Conservation (phyloP, 2,329 filamentous ascomycete species). For the Aaosphaeria pasadenensis region DNA sequence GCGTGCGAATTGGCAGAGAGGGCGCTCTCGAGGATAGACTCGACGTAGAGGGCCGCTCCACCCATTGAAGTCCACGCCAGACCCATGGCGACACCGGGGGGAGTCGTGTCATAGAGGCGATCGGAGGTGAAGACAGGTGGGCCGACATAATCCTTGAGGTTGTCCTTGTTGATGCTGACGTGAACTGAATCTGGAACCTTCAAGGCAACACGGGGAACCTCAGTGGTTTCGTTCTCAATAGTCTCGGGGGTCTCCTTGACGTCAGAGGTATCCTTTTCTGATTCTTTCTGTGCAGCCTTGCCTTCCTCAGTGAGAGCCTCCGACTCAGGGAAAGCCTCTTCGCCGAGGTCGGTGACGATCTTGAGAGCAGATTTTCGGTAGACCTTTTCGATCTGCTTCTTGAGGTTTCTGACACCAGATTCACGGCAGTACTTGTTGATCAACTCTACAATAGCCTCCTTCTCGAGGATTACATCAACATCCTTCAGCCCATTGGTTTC, state of each 20-base stretch:
- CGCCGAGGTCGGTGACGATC: slow-evolving; percentile 91
- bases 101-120: slow-evolving; percentile 88
- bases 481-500: slow-evolving; percentile 87
- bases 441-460: slow-evolving; percentile 88
- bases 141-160: slow-evolving; percentile 94
- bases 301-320: slow-evolving; percentile 82
- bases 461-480: slow-evolving; percentile 81
- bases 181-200: slow-evolving; percentile 85
- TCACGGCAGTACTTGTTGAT: slow-evolving; percentile 99
- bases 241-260: slow-evolving; percentile 59
- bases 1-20: slow-evolving; percentile 72
- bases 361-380: slow-evolving; percentile 96
- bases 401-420: slow-evolving; percentile 93
- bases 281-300: slow-evolving; percentile 71
- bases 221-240: slow-evolving; percentile 59
- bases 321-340: slow-evolving; percentile 76
- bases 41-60: slow-evolving; percentile 92
- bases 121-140: slow-evolving; percentile 95
- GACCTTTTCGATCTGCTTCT: slow-evolving; percentile 99
- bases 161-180: slow-evolving; percentile 81
- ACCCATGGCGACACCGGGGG: slow-evolving; percentile 94
- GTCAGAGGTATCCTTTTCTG: slow-evolving; percentile 63
- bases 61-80: slow-evolving; percentile 98
- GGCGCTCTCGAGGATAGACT: slow-evolving; percentile 87
- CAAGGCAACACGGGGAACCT: slow-evolving; percentile 69